Conservation (phyloP, 805 yeast species). For the Starmerella potacharoeniae region DNA sequence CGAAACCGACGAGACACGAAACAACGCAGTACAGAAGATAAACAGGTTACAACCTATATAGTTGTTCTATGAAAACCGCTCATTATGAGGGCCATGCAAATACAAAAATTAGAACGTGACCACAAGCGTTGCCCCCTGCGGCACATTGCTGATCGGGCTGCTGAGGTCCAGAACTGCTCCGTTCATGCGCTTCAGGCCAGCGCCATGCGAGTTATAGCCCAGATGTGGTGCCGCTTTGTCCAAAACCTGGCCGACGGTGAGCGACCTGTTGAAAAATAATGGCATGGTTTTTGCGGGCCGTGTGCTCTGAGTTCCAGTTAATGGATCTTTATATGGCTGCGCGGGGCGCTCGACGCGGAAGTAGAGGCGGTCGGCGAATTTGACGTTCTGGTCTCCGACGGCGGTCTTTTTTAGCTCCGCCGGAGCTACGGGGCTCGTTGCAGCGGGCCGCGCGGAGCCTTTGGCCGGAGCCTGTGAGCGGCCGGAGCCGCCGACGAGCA, state of each 20-base stretch:
- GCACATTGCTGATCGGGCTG: neutral
- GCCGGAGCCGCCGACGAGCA: constrained; percentile 7
- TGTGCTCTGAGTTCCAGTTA: constrained; percentile 13
- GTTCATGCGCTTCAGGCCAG: neutral
- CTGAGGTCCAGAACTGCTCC: constrained; percentile 3
- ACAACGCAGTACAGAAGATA: no score
- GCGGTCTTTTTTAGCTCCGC: constrained; percentile 22
- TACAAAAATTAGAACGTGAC: neutral
- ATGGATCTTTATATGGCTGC: constrained; percentile 16
- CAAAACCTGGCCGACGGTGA: constrained; percentile 22
- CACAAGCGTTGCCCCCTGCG: constrained; percentile 3
- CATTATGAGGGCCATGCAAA: neutral
- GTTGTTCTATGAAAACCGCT: no score
- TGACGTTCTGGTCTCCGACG: constrained; percentile 30
- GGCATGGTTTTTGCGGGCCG: constrained; percentile 23
- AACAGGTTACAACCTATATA: no score
- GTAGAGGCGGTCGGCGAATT: constrained; percentile 28
- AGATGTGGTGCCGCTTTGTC: constrained; percentile 23
- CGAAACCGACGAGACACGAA: no score
- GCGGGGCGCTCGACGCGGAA: constrained; percentile 24
- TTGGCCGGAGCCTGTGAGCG: constrained; percentile 1
- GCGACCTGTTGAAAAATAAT: constrained; percentile 20
- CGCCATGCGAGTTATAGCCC: constrained; percentile 10
- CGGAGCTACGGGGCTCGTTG: constrained; percentile 1
- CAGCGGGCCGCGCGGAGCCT: neutral